A percentile compares a stretch with the other conserved stretches of the same genome.
Conservation (phyloP, 257 asterid species). For the Buddleja alternifolia region DNA sequence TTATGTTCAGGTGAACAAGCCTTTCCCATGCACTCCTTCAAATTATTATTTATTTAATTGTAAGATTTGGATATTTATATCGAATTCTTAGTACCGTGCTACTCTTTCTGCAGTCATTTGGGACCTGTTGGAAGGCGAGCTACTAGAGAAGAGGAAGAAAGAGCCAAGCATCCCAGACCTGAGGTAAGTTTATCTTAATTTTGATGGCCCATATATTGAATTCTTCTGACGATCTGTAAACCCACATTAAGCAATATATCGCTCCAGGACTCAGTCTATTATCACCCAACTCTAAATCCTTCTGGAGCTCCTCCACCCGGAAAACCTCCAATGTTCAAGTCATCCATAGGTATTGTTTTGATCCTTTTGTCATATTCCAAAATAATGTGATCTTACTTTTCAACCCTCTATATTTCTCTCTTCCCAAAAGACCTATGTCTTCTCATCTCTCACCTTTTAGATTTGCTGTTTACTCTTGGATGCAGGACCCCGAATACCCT, state of each 20-base stretch:
- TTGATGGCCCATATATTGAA: constrained; percentile 23
- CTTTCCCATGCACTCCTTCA: constrained; percentile 10
- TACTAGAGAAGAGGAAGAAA: constrained; percentile 90
- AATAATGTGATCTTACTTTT: constrained; percentile 7
- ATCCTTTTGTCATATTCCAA: constrained; percentile 6
- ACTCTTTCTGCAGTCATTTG: constrained; percentile 74
- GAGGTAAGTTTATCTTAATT: constrained; percentile 57
- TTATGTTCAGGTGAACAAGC: constrained; percentile 89
- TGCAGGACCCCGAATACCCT: too few species aligned
- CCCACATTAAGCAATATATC: constrained; percentile 31
- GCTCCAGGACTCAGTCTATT: constrained; percentile 94
- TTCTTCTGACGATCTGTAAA: constrained; percentile 31
- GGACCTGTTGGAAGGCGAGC: constrained; percentile 84
- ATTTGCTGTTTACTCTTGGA: too few species aligned
- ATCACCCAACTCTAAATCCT: constrained; percentile 96
- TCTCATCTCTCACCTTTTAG: constrained; percentile 26
- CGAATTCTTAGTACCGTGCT: constrained; percentile 24
- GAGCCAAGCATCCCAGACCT: constrained; percentile 78
- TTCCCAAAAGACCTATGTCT: constrained; percentile 9
- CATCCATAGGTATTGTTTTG: constrained; percentile 70
- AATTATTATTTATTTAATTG: constrained; percentile 2
- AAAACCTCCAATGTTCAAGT: constrained; percentile 96
- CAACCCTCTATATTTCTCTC: not conserved
- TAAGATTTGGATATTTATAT: not conserved
- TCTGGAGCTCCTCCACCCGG: constrained; percentile 99